These are phyloP conservation scores for Solanum hybrid DNA, from an alignment of 305 asterid genomes.

Conservation along the genomic window DNA sequence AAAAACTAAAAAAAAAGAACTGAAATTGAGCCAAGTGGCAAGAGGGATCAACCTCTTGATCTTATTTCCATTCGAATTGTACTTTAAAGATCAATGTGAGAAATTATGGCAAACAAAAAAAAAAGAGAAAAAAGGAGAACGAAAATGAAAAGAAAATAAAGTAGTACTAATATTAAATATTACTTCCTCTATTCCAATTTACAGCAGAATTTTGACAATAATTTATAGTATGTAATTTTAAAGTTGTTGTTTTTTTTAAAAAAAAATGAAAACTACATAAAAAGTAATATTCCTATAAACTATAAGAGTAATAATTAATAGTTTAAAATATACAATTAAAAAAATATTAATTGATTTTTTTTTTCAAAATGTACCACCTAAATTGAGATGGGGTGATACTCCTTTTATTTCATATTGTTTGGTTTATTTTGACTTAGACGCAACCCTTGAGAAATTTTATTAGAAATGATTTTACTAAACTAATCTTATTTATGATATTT, in stretches of 20 bases:
- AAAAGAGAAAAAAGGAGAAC: neutral
- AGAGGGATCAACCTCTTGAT: neutral
- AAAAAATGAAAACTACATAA: too few species aligned
- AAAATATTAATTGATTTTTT: too few species aligned
- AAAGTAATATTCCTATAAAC: neutral
- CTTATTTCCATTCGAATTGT: neutral
- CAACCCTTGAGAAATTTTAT: neutral
- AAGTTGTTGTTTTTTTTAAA: neutral
- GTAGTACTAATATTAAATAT: neutral
- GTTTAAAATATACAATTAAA: too few species aligned
- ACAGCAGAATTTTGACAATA: neutral
- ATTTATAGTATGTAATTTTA: neutral
- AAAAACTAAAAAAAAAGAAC: neutral
- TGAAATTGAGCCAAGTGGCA: neutral
- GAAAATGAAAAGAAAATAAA: neutral
- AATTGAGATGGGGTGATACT: neutral
- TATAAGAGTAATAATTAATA: too few species aligned
- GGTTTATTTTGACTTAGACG: neutral
- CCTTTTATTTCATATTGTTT: too few species aligned
- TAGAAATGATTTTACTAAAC: neutral
- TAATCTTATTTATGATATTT: too few species aligned
- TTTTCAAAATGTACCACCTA: too few species aligned
- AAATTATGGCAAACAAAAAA: neutral
- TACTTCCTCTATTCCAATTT: neutral
- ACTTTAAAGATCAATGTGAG: neutral